Evolutionary conservation across 768 basidiomycete species (phyloP), one percentile per base, ranked within the genome.

Genomic region (Tremella yokohamensis): DNA sequence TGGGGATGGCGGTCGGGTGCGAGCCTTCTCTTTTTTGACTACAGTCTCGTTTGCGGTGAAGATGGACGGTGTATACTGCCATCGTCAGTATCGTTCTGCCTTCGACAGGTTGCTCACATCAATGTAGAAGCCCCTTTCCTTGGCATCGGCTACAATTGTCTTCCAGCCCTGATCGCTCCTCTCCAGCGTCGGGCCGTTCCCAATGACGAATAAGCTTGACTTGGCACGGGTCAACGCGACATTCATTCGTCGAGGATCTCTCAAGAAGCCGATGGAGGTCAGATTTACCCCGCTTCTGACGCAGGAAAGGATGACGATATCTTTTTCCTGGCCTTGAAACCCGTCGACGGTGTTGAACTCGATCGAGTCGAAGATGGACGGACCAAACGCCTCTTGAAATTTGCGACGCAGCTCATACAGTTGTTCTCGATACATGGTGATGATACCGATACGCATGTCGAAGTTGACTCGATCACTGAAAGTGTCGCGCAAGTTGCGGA

Each of bases 301-400:
- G 73, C 92, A 96, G 2, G 96, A 98, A 18, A 99, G 81, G 64
- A 99, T 97, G 77, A 99, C 94, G 53, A 99, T 84, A 66, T 94
- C 90, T 75, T 99, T 99, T 76, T 99, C 96, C 79, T 99, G 96
- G 49, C 96, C 96, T 76, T 99, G 96, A 72, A 98, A 98, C 9
- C 94, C 96, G 77, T 99, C 94, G 39, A 99, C 94, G 0, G 96
- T 98, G 73, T 96, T 88, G 79, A 99, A 97, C 76, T 93, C 87
- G 39, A 99, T 84, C 42, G 82, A 84, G 29, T 81, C 81, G 0
- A 86, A 67, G 19, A 96, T 84, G 20, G 84, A 81, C 29, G 79
- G 72, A 1, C 92, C 91, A 74, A 89, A 96, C 13, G 82, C 81
- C 54, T 80, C 77, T 45, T 81, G 79, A 66, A 99, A 98, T 6